phyloP scores from a whole-genome alignment of 805 yeast species.

The Saccharomycopsis capsularis region DNA sequence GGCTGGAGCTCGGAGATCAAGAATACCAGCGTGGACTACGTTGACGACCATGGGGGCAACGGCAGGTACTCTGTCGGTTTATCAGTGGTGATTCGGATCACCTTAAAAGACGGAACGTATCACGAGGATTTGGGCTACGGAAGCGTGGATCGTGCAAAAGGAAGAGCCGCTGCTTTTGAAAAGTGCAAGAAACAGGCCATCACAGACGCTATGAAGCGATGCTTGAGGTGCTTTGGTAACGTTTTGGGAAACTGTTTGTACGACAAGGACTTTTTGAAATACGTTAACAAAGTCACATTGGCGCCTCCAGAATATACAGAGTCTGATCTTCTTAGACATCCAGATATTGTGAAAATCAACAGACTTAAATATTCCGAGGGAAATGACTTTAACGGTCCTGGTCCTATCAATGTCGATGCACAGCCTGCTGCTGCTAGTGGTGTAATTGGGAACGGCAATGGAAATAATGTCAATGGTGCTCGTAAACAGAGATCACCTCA shows the following conservation, averaged over 20 bases:
- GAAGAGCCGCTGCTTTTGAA: constrained; percentile 72
- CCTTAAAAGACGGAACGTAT: constrained; percentile 67
- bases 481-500: background rate
- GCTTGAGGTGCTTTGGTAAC: constrained; percentile 74
- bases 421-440: too few species aligned
- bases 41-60: constrained; percentile 47
- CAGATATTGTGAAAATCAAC: constrained; percentile 15
- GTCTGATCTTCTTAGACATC: constrained; percentile 29
- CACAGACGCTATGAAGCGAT: constrained; percentile 76
- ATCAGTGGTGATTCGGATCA: constrained; percentile 65
- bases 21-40: constrained; percentile 57
- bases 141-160: constrained; percentile 65
- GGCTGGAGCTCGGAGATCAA: constrained; percentile 77
- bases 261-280: constrained; percentile 57
- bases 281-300: constrained; percentile 40
- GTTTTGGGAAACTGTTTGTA: constrained; percentile 81
- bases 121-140: constrained; percentile 86
- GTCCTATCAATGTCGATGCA: background rate
- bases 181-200: constrained; percentile 79
- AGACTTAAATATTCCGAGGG: constrained; percentile 7
- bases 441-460: background rate
- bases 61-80: constrained; percentile 59
- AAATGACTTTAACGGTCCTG: background rate
- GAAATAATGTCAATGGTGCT: background rate
- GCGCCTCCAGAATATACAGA: constrained; percentile 29